Base-by-base conservation (phyloP, 1,284 basidiomycete species). In the Heterobasidion parviporum region DNA sequence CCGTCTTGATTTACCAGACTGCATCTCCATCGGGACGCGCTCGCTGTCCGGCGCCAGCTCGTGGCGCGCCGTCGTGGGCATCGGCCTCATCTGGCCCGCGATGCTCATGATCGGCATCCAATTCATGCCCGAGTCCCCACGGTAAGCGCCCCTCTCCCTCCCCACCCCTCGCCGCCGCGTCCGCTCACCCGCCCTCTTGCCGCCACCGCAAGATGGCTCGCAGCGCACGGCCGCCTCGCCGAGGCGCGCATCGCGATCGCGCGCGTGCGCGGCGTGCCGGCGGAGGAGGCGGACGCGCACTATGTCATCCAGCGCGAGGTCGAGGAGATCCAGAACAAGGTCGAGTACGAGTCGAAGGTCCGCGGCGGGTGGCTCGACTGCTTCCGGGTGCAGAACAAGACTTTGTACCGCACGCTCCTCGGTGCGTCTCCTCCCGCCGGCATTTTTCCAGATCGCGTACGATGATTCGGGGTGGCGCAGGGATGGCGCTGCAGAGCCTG, bases 71-170 rank as follows among this genome's bases (percentile, higher is more conserved):
- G 79, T 87, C 48, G 79, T 90, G 53, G 87, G 81, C 12, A 75
- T 90, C 56, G 84, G 88, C 36, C 75, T 92, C 61, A 68, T 85
- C 56, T 91, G 86, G 79, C 80, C 85, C 3, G 65, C 78, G 52
- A 76, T 91, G 52, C 79, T 91, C 8, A 76, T 78, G 34, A 60
- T 82, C 35, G 86, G 86, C 45, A 91, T 92, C 60, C 65, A 83
- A 14, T 83, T 88, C 65, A 87, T 89, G 81, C 89, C 87, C 18
- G 87, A 89, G 67, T 81, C 78, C 50, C 87, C 88, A 49, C n/a
- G 50, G 50, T 36, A 51, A 16, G 33, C 18, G 18, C 6, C 33
- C 2, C 47, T 26, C 16, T 15, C 47, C 3, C 10, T 38, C n/a
- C n/a, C 32, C 15, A 51, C 35, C 20, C 33, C 14, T n/a, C 20